Base-by-base conservation (phyloP, 345 rosid species). In the Noccaea bulbosa region DNA sequence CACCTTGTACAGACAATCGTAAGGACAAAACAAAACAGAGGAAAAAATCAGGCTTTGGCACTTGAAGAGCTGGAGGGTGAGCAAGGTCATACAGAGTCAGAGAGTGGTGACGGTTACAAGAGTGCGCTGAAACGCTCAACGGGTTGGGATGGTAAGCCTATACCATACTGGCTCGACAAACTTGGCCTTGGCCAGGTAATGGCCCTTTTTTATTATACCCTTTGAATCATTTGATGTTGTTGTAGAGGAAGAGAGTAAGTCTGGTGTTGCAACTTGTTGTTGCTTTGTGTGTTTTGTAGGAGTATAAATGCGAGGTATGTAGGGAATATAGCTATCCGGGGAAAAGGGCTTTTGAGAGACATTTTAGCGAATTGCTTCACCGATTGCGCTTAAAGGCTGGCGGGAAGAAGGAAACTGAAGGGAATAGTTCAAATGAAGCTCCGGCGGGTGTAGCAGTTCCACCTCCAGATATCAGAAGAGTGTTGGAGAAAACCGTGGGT, bases 241-340 rank as follows among this genome's bases (percentile, higher is more conserved):
- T 35, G 2, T 35, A 81, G 49, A 73, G 84, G 77, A 87, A 83
- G 69, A 43, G 47, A 15, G 30, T 1, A 24, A 24, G 30, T 27
- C 30, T 27, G 30, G 30, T 27, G 30, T 27, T 27, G 0, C 3
- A 2, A 4, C 92, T 4, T 72, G 30, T 27, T 27, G 3, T 24
- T 24, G 30, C 92, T 4, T 72, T 63, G 38, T 34, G 5, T 32
- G 74, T 27, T 17, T 11, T 41, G 62, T 48, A 93, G 98, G 98
- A 93, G 79, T 87, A 88, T 61, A 93, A 88, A 80, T 90, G 96
- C 7, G 98, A 88, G 83, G 88, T 91, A 75, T 93, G 97, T 46
- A 92, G 98, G 49, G 85, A 88, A 79, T 86, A 84, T 69, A 91
- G 96, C 80, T 93, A 87, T 58, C 88, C 97, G 98, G 98, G 98